Evolutionary conservation across 345 rosid genomes (phyloP), one percentile per base, ranked within the genome.

Genomic region (Eucalyptus sp.): DNA sequence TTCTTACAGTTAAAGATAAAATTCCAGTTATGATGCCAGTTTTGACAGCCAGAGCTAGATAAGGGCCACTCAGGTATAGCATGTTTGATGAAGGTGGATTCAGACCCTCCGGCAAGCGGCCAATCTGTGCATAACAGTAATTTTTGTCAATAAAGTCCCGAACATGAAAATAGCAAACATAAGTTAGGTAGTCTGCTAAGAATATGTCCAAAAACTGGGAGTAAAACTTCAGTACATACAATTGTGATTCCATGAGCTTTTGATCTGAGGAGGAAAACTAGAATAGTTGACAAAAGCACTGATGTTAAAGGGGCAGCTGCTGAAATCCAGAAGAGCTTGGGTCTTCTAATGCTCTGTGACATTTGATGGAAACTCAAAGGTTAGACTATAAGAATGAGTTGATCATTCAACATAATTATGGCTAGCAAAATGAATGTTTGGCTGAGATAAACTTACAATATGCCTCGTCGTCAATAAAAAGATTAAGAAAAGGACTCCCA

Each of bases 291-390:
- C 89, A 94, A 87, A 89, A 98, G 91, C 85, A 98, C 98, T 60
- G 98, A 97, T 54, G 95, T 91, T 87, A 98, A 91, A 29, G 99
- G 99, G 46, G 99, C 96, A 44, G 98, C 99, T 10, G 99, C 99
- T 3, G 99, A 96, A 37, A 97, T 93, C 99, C 99, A 98, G 93
- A 97, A 98, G 88, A 96, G 95, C 91, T 97, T 97, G 41, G 99
- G 99, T 87, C 94, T 97, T 89, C 86, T 97, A 92, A 93, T 93
- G 92, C 99, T 95, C 99, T 98, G 93, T 12, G 52, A 43, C 89
- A 88, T 84, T 60, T 31, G 86, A 89, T 31, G 51, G 54, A 51
- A 27, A 18, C n/a, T 88, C 50, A n/a, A 87, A 51, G 15, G 31
- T 87, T 22, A 50, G 48, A 76, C 48, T 20, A 41, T 20, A 41